Evolutionary conservation across 148 eudicot species (phyloP), one percentile per base, ranked within the genome.

Genomic region (Silene uniflora): DNA sequence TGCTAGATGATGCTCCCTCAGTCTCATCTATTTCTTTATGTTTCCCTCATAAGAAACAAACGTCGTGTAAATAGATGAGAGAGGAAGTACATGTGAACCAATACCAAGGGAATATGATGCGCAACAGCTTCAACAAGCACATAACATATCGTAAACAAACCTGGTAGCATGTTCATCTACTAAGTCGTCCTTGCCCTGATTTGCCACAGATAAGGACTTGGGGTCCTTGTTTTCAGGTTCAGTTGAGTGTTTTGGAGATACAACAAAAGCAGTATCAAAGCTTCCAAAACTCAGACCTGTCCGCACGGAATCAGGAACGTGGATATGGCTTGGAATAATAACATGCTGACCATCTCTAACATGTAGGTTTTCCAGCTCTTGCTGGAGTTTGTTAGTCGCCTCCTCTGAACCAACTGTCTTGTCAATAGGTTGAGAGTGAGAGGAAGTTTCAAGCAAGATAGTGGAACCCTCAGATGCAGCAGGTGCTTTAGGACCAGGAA

Each of bases 221-320:
- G 88, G 67, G 80, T 68, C 83, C 19, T 80, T 85, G 58, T 63
- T 82, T 73, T 81, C 84, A 62, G 79, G 71, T 68, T 65, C 85
- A 78, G 73, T 77, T 25, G 71, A 61, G 54, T 17, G 39, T 78
- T 73, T 77, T 58, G 86, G 66, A 55, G 73, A 69, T 52, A 87
- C 69, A 25, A 84, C 82, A 83, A 91, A 84, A 79, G 81, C 82
- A 61, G 91, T 80, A 81, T 88, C 96, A 83, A 93, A 93, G 81
- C 98, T 93, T 82, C 96, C 98, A 82, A 93, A 93, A 77, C 85
- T 85, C 71, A 93, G 85, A 67, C 91, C 86, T 60, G 91, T 76
- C 75, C 91, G 90, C 73, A 88, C 91, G 79, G 84, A 83, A 71
- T 91, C 96, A 71, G 98, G 96, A 17, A 92, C 91, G 83, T 86